Base-by-base conservation (phyloP, 2,329 filamentous ascomycete genomes). In the Geosmithia morbida region DNA sequence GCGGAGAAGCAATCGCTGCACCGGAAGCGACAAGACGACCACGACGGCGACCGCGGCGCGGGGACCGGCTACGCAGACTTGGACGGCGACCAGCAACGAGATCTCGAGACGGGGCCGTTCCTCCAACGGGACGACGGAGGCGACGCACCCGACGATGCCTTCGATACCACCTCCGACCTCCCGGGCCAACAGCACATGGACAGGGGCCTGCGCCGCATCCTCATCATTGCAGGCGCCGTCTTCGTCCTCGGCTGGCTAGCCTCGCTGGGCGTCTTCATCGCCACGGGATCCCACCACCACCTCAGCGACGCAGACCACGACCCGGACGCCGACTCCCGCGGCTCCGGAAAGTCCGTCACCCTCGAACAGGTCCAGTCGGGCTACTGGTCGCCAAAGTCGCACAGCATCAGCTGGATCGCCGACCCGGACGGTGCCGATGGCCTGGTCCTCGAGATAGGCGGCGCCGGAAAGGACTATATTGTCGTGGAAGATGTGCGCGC, bases 401-500 rank as follows among this genome's bases (percentile, higher is more conserved):
- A 87, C 51, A 74, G 71, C 29, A 85, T 92, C 51, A 76, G 75
- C 53, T 94, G 87, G 87, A 83, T 92, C 45, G 72, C 75, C 29
- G 84, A 85, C 1, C 75, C 84, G 1, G 69, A 80, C 44, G 84
- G 82, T 14, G 81, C 87, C 59, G 92, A 98, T 59, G 92, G 92
- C 1, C 63, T 97, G 50, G 63, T 98, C 53, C 74, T 98, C 18
- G 85, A 95, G 63, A 73, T 77, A 56, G 79, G 72, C 46, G 75
- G 71, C 1, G 57, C 62, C 1, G 79, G 73, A 5, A 80, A 86
- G 56, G 81, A 83, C 50, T 97, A 83, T 56, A 67, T 98, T 47
- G 77, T 92, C 2, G 86, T 96, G 1, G 85, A 95, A 60, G 87
- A 97, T 61, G 83, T 98, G 47, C 78, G 81, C 37, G 51, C 45